Evolutionary conservation across 495 filamentous ascomycete species (phyloP).

Genomic region (Penicillium canariense): DNA sequence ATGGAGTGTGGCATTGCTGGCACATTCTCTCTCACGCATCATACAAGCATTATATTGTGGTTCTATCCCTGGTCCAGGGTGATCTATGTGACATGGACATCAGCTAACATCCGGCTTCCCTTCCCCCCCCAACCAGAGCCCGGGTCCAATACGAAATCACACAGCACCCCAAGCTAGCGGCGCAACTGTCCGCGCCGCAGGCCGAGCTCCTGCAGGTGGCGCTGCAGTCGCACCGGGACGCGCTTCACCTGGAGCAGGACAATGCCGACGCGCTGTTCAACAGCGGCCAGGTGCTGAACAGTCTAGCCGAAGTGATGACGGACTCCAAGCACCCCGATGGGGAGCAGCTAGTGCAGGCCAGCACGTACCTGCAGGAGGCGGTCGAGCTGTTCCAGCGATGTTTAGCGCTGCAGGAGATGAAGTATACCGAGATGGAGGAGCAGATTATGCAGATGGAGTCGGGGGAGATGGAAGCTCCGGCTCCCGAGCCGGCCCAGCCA

Average conservation of each 20-base stretch:
- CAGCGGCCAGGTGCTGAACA: slow-evolving; percentile 63
- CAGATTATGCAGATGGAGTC: slow-evolving; percentile 44
- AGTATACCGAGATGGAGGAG: slow-evolving; percentile 52
- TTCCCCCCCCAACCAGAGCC: slow-evolving; percentile 47
- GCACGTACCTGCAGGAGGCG: slow-evolving; percentile 57
- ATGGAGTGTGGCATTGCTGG: neutral
- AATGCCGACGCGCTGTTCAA: slow-evolving; percentile 70
- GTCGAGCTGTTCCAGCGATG: slow-evolving; percentile 62
- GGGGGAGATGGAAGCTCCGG: slow-evolving; percentile 21
- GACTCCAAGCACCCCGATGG: slow-evolving; percentile 46
- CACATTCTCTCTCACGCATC: neutral
- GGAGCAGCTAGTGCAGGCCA: slow-evolving; percentile 37
- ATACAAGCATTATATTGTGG: neutral
- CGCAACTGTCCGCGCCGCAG: slow-evolving; percentile 50
- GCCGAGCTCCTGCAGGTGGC: slow-evolving; percentile 53
- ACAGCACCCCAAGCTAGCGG: slow-evolving; percentile 55
- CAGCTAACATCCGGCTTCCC: neutral
- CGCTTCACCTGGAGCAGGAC: slow-evolving; percentile 54
- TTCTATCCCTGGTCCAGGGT: neutral
- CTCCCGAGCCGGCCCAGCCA: slow-evolving; percentile 20
- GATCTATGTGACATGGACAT: neutral
- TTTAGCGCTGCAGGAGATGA: slow-evolving; percentile 55
- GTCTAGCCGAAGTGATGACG: slow-evolving; percentile 56
- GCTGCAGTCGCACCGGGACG: slow-evolving; percentile 59
- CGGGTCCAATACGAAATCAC: slow-evolving; percentile 64